Conservation (phyloP, 192 early-diverging fungal species). For the Coemansia sp. region DNA sequence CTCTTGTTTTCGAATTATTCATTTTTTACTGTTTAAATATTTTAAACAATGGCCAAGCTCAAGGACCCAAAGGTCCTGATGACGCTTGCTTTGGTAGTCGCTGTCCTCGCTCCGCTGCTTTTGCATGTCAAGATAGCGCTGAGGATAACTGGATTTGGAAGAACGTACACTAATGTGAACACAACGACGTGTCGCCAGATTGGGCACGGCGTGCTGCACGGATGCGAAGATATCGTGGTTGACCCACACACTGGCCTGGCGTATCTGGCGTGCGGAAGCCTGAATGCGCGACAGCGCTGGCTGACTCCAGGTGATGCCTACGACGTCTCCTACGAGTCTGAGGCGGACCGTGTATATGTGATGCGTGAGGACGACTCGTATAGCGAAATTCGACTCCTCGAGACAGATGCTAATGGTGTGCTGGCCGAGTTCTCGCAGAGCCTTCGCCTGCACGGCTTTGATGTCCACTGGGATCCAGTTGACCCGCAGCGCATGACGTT, state of each 20-base stretch:
- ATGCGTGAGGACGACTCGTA: slow-evolving; percentile 46
- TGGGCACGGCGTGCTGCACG: slow-evolving; percentile 37
- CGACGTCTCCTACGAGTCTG: slow-evolving; percentile 34
- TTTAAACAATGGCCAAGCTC: neutral
- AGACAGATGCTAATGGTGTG: slow-evolving; percentile 15
- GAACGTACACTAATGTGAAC: slow-evolving; percentile 23
- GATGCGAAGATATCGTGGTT: slow-evolving; percentile 60
- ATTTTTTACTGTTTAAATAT: neutral
- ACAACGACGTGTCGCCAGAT: slow-evolving; percentile 45
- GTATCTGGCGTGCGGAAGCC: slow-evolving; percentile 55
- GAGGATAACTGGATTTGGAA: slow-evolving; percentile 20
- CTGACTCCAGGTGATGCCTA: slow-evolving; percentile 41
- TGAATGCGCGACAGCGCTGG: slow-evolving; percentile 50
- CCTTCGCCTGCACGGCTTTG: slow-evolving; percentile 56
- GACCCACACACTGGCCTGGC: slow-evolving; percentile 57
- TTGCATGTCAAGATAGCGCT: slow-evolving; percentile 8
- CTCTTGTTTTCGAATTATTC: neutral
- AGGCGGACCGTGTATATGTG: slow-evolving; percentile 50
- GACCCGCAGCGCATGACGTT: slow-evolving; percentile 49
- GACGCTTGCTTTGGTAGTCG: neutral
- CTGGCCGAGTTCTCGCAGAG: slow-evolving; percentile 37
- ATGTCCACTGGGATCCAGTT: slow-evolving; percentile 50
- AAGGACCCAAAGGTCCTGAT: neutral
- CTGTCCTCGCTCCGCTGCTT: neutral
- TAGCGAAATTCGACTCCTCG: slow-evolving; percentile 19